A percentile compares a stretch with the other conserved stretches of the same genome.
These are phyloP conservation scores for Onygenales sp. DNA, from an alignment of 2,329 filamentous ascomycete species.

Conservation along the genomic window DNA sequence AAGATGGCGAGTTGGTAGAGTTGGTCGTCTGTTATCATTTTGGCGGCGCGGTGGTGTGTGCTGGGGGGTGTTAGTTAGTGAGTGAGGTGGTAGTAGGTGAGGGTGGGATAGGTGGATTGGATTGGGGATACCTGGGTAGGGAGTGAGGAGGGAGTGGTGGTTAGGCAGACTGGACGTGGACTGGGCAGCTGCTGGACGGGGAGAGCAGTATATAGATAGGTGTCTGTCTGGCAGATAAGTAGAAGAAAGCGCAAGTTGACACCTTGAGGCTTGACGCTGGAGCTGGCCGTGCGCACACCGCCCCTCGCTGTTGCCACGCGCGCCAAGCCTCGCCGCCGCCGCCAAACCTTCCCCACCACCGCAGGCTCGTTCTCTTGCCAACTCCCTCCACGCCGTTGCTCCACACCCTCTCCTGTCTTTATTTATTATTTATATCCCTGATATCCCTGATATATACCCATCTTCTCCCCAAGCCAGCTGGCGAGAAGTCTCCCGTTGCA, in stretches of 20 bases:
- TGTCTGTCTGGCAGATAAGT: neutral
- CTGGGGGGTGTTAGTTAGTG: neutral
- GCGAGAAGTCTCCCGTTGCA: too few relatives aligned
- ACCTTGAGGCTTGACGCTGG: neutral
- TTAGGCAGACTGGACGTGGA: too few relatives aligned
- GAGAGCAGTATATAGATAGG: neutral
- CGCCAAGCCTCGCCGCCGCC: neutral
- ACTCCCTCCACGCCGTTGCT: slow-evolving; percentile 1
- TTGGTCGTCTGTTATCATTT: slow-evolving; percentile 88
- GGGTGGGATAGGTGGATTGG: neutral
- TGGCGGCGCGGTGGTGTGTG: slow-evolving; percentile 24
- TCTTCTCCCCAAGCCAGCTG: too few relatives aligned
- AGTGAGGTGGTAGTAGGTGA: neutral
- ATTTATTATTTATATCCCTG: too few relatives aligned
- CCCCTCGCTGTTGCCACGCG: neutral
- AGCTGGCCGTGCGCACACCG: neutral
- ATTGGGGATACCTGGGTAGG: neutral
- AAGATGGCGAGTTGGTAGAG: slow-evolving; percentile 90
- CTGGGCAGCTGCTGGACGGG: too few relatives aligned
- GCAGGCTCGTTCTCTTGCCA: neutral
- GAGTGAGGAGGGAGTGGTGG: neutral
- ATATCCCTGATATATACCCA: too few relatives aligned
- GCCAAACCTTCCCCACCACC: neutral
- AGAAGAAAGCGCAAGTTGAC: neutral
- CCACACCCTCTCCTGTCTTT: neutral